Percentiles rank a stretch among this genome's conserved stretches.
These are phyloP conservation scores for Articulospora tetracladia DNA, from an alignment of 495 filamentous ascomycete species.

Conservation along the genomic window DNA sequence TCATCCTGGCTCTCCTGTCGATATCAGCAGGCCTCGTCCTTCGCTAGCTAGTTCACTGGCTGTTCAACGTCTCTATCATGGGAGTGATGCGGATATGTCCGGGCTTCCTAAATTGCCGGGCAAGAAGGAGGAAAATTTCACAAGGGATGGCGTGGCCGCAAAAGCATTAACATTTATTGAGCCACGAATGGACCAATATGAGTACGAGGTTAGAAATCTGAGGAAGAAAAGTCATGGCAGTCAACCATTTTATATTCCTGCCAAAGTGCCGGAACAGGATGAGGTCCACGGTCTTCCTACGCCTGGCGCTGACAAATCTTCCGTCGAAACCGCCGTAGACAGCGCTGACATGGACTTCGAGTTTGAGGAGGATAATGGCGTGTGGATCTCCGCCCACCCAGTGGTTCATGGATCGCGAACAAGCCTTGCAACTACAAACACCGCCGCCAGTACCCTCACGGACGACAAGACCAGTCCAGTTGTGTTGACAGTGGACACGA, in stretches of 20 bases:
- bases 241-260: constrained; percentile 32
- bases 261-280: constrained; percentile 30
- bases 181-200: constrained; percentile 15
- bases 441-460: constrained; percentile 6
- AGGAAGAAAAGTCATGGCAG: constrained; percentile 22
- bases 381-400: constrained; percentile 22
- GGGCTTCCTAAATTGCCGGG: constrained; percentile 26
- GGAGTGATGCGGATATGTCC: constrained; percentile 31
- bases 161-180: constrained; percentile 30
- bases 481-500: constrained; percentile 19
- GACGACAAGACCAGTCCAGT: constrained; percentile 14
- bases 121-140: constrained; percentile 32
- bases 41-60: constrained; percentile 18
- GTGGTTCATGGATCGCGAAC: constrained; percentile 14
- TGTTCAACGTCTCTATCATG: constrained; percentile 22
- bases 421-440: constrained; percentile 19
- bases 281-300: background rate
- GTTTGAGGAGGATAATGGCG: constrained; percentile 20
- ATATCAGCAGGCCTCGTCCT: constrained; percentile 19
- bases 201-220: constrained; percentile 30
- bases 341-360: constrained; percentile 19
- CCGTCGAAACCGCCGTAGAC: constrained; percentile 18
- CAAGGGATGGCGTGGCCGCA: constrained; percentile 49
- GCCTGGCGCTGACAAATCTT: constrained; percentile 2
- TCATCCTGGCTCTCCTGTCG: constrained; percentile 25